Evolutionary conservation across 2,329 filamentous ascomycete genomes (phyloP).

Genomic region (Colletotrichum magnum): DNA sequence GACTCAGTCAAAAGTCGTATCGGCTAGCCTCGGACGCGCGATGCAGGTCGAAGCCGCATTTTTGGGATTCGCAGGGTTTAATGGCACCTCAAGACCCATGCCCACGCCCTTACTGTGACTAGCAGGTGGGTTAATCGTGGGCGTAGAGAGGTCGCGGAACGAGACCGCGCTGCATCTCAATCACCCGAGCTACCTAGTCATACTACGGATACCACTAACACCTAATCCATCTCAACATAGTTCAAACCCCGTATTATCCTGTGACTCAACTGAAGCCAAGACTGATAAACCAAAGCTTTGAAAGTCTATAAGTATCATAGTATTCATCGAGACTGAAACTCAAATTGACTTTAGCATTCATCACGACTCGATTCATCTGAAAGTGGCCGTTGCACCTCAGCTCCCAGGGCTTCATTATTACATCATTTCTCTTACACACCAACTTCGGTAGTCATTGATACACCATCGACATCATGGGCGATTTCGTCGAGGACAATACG

Average conservation of each 20-base stretch:
- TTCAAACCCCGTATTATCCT: too few species aligned
- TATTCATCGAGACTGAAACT: not conserved
- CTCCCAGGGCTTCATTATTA: not conserved
- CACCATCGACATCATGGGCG: constrained; percentile 16
- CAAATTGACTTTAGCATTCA: not conserved
- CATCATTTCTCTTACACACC: not conserved
- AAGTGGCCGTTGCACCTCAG: not conserved
- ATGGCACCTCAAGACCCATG: too few species aligned
- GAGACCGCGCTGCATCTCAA: not conserved
- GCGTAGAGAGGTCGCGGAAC: not conserved
- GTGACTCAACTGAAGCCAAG: not conserved
- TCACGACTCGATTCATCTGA: not conserved
- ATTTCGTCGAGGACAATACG: constrained; percentile 4
- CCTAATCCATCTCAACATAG: not conserved
- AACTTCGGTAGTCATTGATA: not conserved
- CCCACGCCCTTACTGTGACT: not conserved
- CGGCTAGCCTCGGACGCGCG: too few species aligned
- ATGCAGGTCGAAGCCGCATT: too few species aligned
- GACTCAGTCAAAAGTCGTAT: too few species aligned
- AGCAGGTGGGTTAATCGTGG: not conserved
- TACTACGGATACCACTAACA: too few species aligned
- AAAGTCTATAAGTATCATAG: not conserved
- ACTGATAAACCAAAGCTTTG: not conserved
- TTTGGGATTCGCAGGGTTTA: too few species aligned
- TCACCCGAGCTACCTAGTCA: not conserved